Evolutionary conservation across 345 rosid species (phyloP).

Genomic region (Firmiana major): DNA sequence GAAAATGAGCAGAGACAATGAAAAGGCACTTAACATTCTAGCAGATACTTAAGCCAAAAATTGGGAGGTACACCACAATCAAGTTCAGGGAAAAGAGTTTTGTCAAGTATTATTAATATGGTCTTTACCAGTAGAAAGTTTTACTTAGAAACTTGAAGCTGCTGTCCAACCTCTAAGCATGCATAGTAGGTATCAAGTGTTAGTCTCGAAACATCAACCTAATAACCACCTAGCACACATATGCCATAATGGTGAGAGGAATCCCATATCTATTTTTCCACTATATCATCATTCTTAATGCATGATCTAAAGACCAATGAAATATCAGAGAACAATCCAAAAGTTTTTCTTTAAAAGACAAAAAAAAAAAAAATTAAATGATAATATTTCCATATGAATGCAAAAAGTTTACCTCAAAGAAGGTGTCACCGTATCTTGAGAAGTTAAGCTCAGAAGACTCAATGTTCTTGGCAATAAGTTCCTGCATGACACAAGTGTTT

Average conservation of each 20-base stretch:
- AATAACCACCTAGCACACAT: not conserved
- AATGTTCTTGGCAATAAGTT: slow-evolving; percentile 78
- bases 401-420: slow-evolving; percentile 57
- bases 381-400: not conserved
- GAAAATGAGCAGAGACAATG: no score
- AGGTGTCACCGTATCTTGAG: slow-evolving; percentile 90
- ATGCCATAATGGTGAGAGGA: not conserved
- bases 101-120: not conserved
- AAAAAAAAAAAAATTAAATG: not conserved
- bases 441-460: slow-evolving; percentile 90
- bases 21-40: not conserved
- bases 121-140: not conserved
- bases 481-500: slow-evolving; percentile 38
- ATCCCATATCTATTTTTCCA: not conserved
- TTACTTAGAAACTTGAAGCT: not conserved
- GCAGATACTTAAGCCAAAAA: not conserved
- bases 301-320: not conserved
- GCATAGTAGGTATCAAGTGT: not conserved
- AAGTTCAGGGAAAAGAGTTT: not conserved
- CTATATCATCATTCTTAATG: not conserved
- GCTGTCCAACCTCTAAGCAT: not conserved
- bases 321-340: not conserved
- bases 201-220: not conserved
- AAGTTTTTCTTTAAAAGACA: not conserved
- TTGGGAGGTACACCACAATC: not conserved